Percentiles rank a stretch among this genome's conserved stretches.
Evolutionary conservation across 225 moss, liverwort and hornwort genomes (phyloP).

Genomic region (Lunularia cruciata): DNA sequence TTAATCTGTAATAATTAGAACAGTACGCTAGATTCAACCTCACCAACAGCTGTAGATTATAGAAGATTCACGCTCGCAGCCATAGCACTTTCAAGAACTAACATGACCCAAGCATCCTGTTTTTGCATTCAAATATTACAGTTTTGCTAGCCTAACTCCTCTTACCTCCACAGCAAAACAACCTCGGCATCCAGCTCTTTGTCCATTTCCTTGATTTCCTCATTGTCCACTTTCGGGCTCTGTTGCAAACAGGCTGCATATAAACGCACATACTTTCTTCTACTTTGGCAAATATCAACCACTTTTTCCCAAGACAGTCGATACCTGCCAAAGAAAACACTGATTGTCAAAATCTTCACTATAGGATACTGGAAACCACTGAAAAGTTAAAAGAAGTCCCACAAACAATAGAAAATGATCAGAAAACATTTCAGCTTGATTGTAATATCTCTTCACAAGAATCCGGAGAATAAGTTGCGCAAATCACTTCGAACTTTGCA

Average conservation of each 20-base stretch:
- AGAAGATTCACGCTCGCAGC: no score
- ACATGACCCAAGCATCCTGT: no score
- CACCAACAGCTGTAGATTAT: no score
- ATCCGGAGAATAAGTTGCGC: no score
- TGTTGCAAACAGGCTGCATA: conserved; percentile 91
- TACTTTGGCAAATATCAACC: conserved; percentile 66
- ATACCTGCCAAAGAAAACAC: conserved; percentile 57
- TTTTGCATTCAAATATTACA: no score
- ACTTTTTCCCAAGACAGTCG: conserved; percentile 85
- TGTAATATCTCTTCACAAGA: no score
- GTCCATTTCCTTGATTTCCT: conserved; percentile 89
- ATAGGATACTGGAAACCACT: no score
- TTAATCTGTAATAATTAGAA: no score
- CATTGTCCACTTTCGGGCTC: conserved; percentile 80
- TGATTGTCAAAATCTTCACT: neutral
- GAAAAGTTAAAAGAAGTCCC: neutral
- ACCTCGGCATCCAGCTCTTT: conserved; percentile 91
- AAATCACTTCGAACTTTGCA: no score
- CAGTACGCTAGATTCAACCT: no score
- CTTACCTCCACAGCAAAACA: conserved; percentile 93
- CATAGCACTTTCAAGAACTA: no score
- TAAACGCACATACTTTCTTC: conserved; percentile 79
- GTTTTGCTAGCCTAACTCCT: conserved; percentile 14
- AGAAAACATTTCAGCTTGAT: no score
- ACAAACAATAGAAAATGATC: neutral